Evolutionary conservation across 306 rosid genomes (phyloP).

Genomic region (Cicer cuneatum): DNA sequence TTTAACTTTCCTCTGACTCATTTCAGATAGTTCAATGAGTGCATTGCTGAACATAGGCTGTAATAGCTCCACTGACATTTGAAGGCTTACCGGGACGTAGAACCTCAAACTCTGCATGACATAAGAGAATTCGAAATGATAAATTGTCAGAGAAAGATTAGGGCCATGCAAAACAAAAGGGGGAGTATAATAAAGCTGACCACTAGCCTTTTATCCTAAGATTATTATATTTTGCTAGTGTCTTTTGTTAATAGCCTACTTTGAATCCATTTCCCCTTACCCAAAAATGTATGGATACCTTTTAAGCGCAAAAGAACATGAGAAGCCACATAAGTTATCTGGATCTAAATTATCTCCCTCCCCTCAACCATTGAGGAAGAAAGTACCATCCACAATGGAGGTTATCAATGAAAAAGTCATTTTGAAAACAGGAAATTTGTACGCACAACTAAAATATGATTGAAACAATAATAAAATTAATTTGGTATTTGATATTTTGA

Average conservation of each 20-base stretch:
- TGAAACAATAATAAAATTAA: slow-evolving; percentile 21
- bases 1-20: slow-evolving; percentile 47
- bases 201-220: not conserved
- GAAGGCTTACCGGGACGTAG: slow-evolving; percentile 67
- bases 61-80: slow-evolving; percentile 55
- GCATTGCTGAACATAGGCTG: slow-evolving; percentile 60
- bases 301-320: slow-evolving; percentile 2
- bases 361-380: slow-evolving; percentile 18
- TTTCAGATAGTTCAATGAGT: slow-evolving; percentile 62
- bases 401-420: slow-evolving; percentile 1
- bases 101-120: slow-evolving; percentile 74
- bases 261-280: slow-evolving; percentile 1
- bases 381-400: slow-evolving; percentile 33
- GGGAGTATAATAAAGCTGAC: not conserved
- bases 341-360: slow-evolving; percentile 20
- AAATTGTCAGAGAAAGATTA: slow-evolving; percentile 19
- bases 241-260: slow-evolving; percentile 26
- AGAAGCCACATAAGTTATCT: slow-evolving; percentile 18
- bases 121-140: slow-evolving; percentile 18
- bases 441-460: slow-evolving; percentile 30
- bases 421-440: slow-evolving; percentile 7
- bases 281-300: slow-evolving; percentile 25
- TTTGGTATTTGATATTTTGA: not conserved
- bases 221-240: slow-evolving; percentile 1
- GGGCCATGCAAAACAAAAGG: slow-evolving; percentile 12